phyloP scores from a whole-genome alignment of 148 eudicot species.

The Rhododendron simsii region DNA sequence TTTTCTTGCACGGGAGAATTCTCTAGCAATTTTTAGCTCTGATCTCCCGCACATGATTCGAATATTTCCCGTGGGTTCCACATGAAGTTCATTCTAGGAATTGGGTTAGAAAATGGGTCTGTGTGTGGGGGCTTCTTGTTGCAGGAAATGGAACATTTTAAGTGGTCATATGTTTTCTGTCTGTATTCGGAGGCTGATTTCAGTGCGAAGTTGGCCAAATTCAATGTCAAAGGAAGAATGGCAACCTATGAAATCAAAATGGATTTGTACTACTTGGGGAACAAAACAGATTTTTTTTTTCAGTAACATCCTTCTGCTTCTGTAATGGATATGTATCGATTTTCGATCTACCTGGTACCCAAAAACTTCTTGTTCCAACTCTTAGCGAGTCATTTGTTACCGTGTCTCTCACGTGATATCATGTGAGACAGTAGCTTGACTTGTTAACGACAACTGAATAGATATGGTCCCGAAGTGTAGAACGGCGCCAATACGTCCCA shows the following conservation, averaged over 20 bases:
- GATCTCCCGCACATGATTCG: neutral
- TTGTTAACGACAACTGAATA: neutral
- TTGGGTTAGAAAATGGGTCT: neutral
- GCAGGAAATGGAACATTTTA: neutral
- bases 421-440: neutral
- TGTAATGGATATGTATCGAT: neutral
- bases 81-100: neutral
- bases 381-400: neutral
- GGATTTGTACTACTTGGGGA: neutral
- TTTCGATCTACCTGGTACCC: neutral
- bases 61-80: neutral
- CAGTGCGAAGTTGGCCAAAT: neutral
- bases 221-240: neutral
- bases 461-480: neutral
- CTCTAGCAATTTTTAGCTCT: neutral
- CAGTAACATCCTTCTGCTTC: neutral
- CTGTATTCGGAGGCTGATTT: neutral
- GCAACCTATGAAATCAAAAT: neutral
- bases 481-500: too few species aligned
- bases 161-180: neutral
- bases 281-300: neutral
- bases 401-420: neutral
- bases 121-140: neutral
- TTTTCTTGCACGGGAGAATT: neutral
- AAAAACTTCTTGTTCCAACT: neutral